Evolutionary conservation across 108 stramenopile genomes (phyloP).

Genomic region (Parmales sp.): DNA sequence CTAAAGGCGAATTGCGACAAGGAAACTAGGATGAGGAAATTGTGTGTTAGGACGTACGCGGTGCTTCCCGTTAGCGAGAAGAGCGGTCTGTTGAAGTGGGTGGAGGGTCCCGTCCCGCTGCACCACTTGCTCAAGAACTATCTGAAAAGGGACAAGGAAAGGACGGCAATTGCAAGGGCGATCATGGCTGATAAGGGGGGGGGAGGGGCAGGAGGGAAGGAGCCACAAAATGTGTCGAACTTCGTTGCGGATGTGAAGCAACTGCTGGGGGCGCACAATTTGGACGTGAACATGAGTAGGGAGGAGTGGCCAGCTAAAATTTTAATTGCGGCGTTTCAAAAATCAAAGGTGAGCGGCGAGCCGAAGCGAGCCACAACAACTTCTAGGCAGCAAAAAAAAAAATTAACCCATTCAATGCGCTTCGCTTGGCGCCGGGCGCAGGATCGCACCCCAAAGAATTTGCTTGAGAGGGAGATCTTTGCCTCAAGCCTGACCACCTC

Average conservation of each 20-base stretch:
- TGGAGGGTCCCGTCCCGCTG: conserved; percentile 9
- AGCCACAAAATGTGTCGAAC: too few species aligned
- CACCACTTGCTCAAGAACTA: neutral
- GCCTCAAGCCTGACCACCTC: neutral
- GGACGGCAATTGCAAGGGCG: neutral
- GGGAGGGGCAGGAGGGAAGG: neutral
- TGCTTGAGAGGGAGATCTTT: conserved; percentile 3
- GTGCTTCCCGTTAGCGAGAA: conserved; percentile 4
- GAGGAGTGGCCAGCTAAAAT: too few species aligned
- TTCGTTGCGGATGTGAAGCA: too few species aligned
- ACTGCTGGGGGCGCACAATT: neutral
- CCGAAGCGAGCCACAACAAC: too few species aligned
- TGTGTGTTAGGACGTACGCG: conserved; percentile 12
- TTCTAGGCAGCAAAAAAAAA: too few species aligned
- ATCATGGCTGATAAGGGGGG: neutral
- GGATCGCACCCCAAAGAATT: neutral
- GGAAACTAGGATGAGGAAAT: neutral
- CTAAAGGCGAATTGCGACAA: neutral
- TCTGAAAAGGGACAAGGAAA: neutral
- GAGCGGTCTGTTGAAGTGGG: conserved; percentile 18
- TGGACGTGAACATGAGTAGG: neutral
- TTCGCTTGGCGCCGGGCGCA: neutral
- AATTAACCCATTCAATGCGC: neutral
- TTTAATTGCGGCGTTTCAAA: too few species aligned
- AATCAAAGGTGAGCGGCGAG: too few species aligned